Base-by-base conservation (phyloP, 1,284 basidiomycete genomes). In the Apiotrichum brassicae region DNA sequence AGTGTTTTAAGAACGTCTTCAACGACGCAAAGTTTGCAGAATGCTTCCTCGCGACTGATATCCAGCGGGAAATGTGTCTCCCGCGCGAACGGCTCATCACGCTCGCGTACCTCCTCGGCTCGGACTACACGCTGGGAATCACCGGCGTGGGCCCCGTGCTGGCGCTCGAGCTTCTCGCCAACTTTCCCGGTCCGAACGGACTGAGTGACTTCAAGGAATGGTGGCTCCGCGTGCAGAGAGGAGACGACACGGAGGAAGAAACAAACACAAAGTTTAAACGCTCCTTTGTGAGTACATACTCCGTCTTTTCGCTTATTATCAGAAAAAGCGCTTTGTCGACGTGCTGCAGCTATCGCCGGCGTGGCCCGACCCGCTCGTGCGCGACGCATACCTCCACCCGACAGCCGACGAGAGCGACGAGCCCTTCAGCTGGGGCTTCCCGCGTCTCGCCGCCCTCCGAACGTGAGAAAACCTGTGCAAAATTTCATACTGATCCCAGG, bases 1-100 rank as follows among this genome's bases (percentile, higher is more conserved):
- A 90, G 24, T 89, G 98, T 37, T 97, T 87, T 79, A 95, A 95
- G 74, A 97, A 99, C 72, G 95, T 99, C 86, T 99, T 99, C 77
- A 97, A 97, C 72, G 91, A 97, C 74, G 87, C 88, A 53, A 97
- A 97, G 78, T 95, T 90, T 9, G 94, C 97, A 51, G 94, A 98
- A 72, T 93, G 91, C 66, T 98, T 95, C 75, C 75, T 95, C 30
- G 76, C 84, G 6, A 75, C 82, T 1, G 95, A 99, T 68, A 79
- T 98, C 47, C 79, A 82, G 44, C 81, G 92, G 36, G 95, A 98
- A 70, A 78, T 98, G 6, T 86, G 90, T 1, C 77, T 99, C 14
- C 86, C 88, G 48, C 80, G 91, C 24, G 87, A 88, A 59, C 85
- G 86, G 30, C 81, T 99, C 28, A 82, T 98, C 43, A 81, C 85